Evolutionary conservation across 1,284 basidiomycete genomes (phyloP).

Genomic region (Ustilago curta): DNA sequence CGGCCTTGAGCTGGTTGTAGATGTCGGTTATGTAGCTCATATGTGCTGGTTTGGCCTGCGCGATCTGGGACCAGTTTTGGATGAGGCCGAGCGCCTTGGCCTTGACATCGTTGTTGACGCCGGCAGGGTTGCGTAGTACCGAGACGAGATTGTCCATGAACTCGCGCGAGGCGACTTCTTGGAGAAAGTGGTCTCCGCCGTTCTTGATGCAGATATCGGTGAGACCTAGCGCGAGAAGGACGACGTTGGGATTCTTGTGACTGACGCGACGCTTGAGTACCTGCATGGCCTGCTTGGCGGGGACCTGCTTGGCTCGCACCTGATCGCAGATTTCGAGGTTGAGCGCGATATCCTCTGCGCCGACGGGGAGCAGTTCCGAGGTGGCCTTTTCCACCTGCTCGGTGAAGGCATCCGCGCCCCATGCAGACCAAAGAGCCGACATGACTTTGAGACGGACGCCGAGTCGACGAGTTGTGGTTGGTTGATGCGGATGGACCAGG

Average conservation of each 20-base stretch:
- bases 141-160: slow-evolving; percentile 92
- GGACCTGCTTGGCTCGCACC: slow-evolving; percentile 87
- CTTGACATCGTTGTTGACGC: slow-evolving; percentile 84
- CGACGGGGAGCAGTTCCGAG: slow-evolving; percentile 81
- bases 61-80: slow-evolving; percentile 93
- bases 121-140: slow-evolving; percentile 76
- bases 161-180: slow-evolving; percentile 76
- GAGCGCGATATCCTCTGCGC: slow-evolving; percentile 86
- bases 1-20: slow-evolving; percentile 49
- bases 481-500: background rate
- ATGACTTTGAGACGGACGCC: slow-evolving; percentile 21
- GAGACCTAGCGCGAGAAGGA: slow-evolving; percentile 83
- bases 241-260: slow-evolving; percentile 96
- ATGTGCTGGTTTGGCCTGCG: slow-evolving; percentile 80
- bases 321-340: slow-evolving; percentile 97
- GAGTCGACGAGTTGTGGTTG: background rate
- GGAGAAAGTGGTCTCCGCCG: slow-evolving; percentile 89
- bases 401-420: slow-evolving; percentile 63
- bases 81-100: slow-evolving; percentile 81
- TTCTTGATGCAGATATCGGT: slow-evolving; percentile 97
- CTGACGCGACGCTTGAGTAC: slow-evolving; percentile 86
- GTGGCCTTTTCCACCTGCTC: slow-evolving; percentile 81
- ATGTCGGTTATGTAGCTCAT: slow-evolving; percentile 67
- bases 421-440: slow-evolving; percentile 57
- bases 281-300: slow-evolving; percentile 87